Conservation (phyloP, 2,329 filamentous ascomycete species). For the Sporothrix schenckii region DNA sequence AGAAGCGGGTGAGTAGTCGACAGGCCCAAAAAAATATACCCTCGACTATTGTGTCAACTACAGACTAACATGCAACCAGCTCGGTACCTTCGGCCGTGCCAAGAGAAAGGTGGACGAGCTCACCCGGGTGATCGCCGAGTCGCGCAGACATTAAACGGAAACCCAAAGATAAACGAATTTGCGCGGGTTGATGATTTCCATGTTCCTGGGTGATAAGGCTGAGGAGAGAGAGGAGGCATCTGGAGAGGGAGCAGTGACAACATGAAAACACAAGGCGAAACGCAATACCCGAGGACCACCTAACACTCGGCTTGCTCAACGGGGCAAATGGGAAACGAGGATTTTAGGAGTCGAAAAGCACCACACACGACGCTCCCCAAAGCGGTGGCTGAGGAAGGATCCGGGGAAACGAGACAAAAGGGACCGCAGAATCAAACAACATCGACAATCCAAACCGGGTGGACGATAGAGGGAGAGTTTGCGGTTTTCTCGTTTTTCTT, state of each 20-base stretch:
- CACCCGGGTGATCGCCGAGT: conserved; percentile 95
- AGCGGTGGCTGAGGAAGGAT: neutral
- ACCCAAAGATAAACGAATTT: conserved; percentile 1
- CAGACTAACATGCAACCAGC: conserved; percentile 53
- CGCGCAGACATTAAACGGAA: conserved; percentile 68
- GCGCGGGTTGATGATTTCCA: conserved; percentile 12
- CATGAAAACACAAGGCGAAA: neutral
- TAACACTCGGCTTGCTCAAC: neutral
- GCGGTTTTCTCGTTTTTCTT: conserved; percentile 1
- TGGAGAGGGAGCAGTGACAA: neutral
- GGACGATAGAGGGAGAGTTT: conserved; percentile 6
- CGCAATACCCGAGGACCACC: neutral
- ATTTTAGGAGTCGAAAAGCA: neutral
- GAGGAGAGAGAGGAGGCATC: neutral
- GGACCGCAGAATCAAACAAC: conserved; percentile 14
- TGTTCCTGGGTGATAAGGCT: neutral
- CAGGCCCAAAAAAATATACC: no score
- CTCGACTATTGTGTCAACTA: no score
- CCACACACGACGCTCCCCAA: neutral
- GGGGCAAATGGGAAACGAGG: conserved; percentile 7
- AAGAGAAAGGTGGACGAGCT: conserved; percentile 99
- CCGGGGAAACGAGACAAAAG: neutral
- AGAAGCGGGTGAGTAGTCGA: conserved; percentile 81
- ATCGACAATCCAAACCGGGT: conserved; percentile 12
- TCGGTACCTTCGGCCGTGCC: conserved; percentile 97